These are phyloP conservation scores for Bipolaris victoriae DNA, from an alignment of 2,329 filamentous ascomycete species.

Conservation along the genomic window DNA sequence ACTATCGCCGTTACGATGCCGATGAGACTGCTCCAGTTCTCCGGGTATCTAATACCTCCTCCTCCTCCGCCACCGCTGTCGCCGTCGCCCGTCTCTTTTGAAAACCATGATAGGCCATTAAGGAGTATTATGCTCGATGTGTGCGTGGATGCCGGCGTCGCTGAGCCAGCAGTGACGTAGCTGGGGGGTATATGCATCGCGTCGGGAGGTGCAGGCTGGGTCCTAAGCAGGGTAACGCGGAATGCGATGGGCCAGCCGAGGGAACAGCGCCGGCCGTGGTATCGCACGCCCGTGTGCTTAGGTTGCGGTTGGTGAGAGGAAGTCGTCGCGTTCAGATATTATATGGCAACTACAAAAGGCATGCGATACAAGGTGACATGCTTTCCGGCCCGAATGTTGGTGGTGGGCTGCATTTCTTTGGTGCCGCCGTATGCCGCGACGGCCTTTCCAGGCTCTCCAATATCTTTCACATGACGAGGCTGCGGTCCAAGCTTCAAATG, in stretches of 20 bases:
- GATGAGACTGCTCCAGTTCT: slow-evolving; percentile 86
- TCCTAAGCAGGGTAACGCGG: slow-evolving; percentile 6
- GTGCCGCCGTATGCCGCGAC: slow-evolving; percentile 21
- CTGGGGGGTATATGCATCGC: slow-evolving; percentile 36
- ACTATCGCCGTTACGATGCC: slow-evolving; percentile 91
- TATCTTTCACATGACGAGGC: slow-evolving; percentile 28
- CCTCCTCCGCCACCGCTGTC: slow-evolving; percentile 4
- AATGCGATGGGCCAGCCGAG: slow-evolving; percentile 5
- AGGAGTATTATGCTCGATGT: slow-evolving; percentile 20
- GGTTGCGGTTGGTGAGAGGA: neutral
- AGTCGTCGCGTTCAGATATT: slow-evolving; percentile 3
- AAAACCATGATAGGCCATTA: slow-evolving; percentile 16
- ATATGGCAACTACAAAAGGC: neutral
- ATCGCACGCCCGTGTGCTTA: neutral
- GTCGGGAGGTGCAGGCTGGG: slow-evolving; percentile 6
- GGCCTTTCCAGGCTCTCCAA: slow-evolving; percentile 22
- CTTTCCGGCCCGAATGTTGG: slow-evolving; percentile 11
- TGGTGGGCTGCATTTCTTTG: slow-evolving; percentile 12
- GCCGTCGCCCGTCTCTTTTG: slow-evolving; percentile 15
- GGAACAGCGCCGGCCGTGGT: slow-evolving; percentile 2
- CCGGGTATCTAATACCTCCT: slow-evolving; percentile 26
- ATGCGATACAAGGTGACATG: slow-evolving; percentile 7
- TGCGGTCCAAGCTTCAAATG: slow-evolving; percentile 17
- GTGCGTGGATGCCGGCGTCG: slow-evolving; percentile 15
- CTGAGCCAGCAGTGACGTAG: slow-evolving; percentile 33